Evolutionary conservation across 2,329 filamentous ascomycete genomes (phyloP).

Genomic region (Aspergillus pseudoglaucus): DNA sequence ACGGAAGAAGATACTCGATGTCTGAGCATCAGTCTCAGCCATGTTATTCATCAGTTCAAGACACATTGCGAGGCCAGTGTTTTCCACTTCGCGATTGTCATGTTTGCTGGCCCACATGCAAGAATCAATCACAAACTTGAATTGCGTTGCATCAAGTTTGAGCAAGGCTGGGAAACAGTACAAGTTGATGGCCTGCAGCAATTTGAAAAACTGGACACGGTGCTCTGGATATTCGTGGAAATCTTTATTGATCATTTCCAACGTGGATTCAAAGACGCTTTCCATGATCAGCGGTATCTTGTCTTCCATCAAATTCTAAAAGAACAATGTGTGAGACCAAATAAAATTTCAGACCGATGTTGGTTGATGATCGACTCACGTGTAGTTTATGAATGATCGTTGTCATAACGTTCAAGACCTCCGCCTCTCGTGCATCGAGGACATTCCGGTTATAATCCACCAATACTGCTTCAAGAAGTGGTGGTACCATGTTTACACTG

Average conservation of each 20-base stretch:
- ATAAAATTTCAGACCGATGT: not conserved
- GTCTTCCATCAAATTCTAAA: slow-evolving; percentile 87
- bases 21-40: slow-evolving; percentile 78
- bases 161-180: slow-evolving; percentile 94
- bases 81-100: slow-evolving; percentile 96
- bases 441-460: slow-evolving; percentile 98
- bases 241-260: slow-evolving; percentile 99
- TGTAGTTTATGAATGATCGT: slow-evolving; percentile 95
- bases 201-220: slow-evolving; percentile 98
- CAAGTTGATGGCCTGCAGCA: slow-evolving; percentile 89
- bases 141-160: slow-evolving; percentile 90
- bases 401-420: slow-evolving; percentile 95
- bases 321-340: slow-evolving; percentile 1
- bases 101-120: slow-evolving; percentile 99
- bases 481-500: slow-evolving; percentile 89
- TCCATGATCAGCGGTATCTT: slow-evolving; percentile 97
- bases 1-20: slow-evolving; percentile 93
- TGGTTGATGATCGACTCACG: slow-evolving; percentile 54
- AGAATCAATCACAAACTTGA: slow-evolving; percentile 98
- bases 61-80: slow-evolving; percentile 95
- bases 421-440: slow-evolving; percentile 87
- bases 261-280: slow-evolving; percentile 94
- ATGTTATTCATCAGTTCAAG: slow-evolving; percentile 97
- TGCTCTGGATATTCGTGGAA: slow-evolving; percentile 99
- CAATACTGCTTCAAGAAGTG: slow-evolving; percentile 85